Evolutionary conservation across 2,329 filamentous ascomycete genomes (phyloP), one percentile per base, ranked within the genome.

Genomic region (Nothopassalora personata): DNA sequence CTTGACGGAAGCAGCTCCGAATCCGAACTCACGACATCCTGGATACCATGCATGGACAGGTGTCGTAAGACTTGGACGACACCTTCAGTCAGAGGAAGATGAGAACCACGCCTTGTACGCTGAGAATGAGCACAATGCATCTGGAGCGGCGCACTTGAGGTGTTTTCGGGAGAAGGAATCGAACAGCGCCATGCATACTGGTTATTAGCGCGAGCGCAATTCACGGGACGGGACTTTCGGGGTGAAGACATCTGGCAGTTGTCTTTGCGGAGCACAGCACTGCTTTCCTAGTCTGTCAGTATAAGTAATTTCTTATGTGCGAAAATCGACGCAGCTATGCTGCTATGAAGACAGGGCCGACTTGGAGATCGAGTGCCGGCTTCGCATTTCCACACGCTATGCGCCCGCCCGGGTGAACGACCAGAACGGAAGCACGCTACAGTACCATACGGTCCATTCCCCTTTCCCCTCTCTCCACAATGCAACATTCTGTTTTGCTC

Each of bases 1-100:
- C 60, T 54, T 53, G 55, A 57, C 60, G 55, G 57, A 46, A 50
- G 55, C 57, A 60, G 43, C 46, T 54, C 56, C 56, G 50, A 57
- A 33, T 13, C 10, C 49, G 23, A 19, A 19, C 33, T 45, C 23
- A 34, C 47, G 30, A 27, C 54, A 48, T 53, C 52, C 53, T 39
- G 23, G 23, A 30, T 7, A 27, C 51, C 39, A 43, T 31, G 15
- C 39, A 43, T 31, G 15, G 46, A 55, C 13, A 47, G 30, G 54
- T 48, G 46, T 48, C 31, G 39, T 33, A n/a, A 33, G 19, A 43
- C 15, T 46, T 39, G 28, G 18, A 51, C 54, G 31, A 15, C 18
- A 39, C 31, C n/a, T 31, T 19, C 9, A 19, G 31, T 27, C 34
- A 53, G 31, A 34, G 36, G 43, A 27, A 31, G 36, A 59, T 30